Evolutionary conservation across 768 basidiomycete genomes (phyloP).

Genomic region (Xerocomellus dryophilus): DNA sequence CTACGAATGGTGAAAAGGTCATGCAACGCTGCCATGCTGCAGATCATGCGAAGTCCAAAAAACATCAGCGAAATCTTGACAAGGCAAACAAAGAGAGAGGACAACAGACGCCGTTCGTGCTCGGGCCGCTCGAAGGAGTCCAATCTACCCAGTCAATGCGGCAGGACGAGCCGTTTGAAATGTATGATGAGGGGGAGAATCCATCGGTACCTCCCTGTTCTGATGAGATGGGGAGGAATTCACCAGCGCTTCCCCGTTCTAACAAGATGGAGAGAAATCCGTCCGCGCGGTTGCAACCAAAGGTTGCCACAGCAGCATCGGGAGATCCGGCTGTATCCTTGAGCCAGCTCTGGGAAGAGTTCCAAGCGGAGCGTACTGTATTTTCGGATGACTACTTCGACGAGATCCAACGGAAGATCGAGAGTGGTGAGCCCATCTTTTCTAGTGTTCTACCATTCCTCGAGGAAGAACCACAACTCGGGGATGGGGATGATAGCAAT

Average conservation of each 20-base stretch:
- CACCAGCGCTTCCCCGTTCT: neutral
- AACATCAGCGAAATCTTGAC: neutral
- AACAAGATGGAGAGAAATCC: neutral
- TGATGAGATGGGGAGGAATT: neutral
- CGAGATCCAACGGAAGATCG: neutral
- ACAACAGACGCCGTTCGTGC: neutral
- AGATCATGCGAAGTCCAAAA: neutral
- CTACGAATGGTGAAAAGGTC: neutral
- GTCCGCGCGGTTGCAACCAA: neutral
- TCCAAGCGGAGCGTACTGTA: neutral
- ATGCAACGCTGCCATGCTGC: neutral
- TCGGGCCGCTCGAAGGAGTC: neutral
- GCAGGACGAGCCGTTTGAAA: neutral
- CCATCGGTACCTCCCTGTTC: neutral
- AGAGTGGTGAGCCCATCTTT: conserved; percentile 1
- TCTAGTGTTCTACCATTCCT: neutral
- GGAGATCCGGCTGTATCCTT: neutral
- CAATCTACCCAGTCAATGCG: neutral
- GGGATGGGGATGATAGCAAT: neutral
- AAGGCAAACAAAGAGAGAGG: neutral
- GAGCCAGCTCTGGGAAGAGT: conserved; percentile 7
- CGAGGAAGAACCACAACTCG: conserved; percentile 8
- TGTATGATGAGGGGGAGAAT: neutral
- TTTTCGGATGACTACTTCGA: conserved; percentile 7
- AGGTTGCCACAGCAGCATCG: neutral